Base-by-base conservation (phyloP, 257 asterid species). In the Verbena officinalis region DNA sequence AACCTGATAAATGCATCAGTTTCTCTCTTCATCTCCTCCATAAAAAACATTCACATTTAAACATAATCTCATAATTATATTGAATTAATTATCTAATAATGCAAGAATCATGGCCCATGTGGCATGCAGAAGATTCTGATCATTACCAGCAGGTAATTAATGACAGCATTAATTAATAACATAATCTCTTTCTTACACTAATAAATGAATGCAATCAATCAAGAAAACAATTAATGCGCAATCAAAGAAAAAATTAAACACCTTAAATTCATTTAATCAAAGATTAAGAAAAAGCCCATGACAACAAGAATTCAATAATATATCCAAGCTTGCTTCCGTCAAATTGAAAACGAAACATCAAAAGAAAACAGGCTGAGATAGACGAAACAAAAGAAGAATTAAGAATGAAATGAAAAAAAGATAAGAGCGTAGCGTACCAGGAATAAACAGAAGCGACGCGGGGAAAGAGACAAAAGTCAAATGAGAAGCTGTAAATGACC, bases 391-490 rank as follows among this genome's bases (percentile, higher is more conserved):
- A n/a, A 5, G 33, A 44, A 30, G 22, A 13, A 55, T 10, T 15
- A 40, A 20, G 38, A 3, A 4, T 40, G 7, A 43, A 17, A 23
- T n/a, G n/a, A 14, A 4, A 3, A 0, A 51, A 17, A 27, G 0
- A 27, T 6, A 40, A 34, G 23, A 20, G 1, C 21, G 43, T 55
- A 72, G 3, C 62, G 9, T 48, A 78, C 77, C 77, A 53, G 68
- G 63, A 66, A 64, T 59, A 51, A 66, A 55, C 62, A 55, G 70
- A 55, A 66, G 55, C 14, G 55, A 24, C 8, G 33, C 33, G 5
- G 4, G n/a, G 33, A 44, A 38, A 55, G 71, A 67, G 60, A 42
- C 43, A 52, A 73, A 73, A 48, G 67, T 64, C 78, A 62, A 68
- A 77, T 59, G 63, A 53, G 54, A 72, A 53, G 70, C 60, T 57